Evolutionary conservation across 1,139 yeast genomes (phyloP).

Genomic region (Lodderomyces orthopsilosis): DNA sequence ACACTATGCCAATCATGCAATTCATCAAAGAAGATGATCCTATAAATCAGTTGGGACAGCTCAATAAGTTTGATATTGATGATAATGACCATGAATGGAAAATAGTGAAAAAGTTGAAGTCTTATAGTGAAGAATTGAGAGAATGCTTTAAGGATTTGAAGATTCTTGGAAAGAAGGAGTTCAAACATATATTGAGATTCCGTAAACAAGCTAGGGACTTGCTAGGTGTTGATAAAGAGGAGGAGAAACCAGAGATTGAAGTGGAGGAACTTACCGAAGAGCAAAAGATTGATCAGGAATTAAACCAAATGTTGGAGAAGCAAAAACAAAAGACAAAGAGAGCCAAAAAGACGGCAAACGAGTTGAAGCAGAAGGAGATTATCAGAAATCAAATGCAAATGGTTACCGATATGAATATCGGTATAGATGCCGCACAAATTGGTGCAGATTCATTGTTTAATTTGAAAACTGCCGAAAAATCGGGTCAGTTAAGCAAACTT

Average conservation of each 20-base stretch:
- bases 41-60: slow-evolving; percentile 73
- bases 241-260: slow-evolving; percentile 51
- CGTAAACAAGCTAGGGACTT: slow-evolving; percentile 81
- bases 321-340: slow-evolving; percentile 70
- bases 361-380: slow-evolving; percentile 82
- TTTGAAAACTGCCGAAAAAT: slow-evolving; percentile 76
- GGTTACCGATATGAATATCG: slow-evolving; percentile 90
- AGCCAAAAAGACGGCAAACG: slow-evolving; percentile 79
- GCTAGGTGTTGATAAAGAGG: slow-evolving; percentile 63
- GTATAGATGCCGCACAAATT: slow-evolving; percentile 84
- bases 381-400: slow-evolving; percentile 93
- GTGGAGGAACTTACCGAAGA: slow-evolving; percentile 81
- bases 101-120: slow-evolving; percentile 64
- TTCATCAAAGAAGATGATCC: slow-evolving; percentile 81
- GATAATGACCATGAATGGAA: slow-evolving; percentile 70
- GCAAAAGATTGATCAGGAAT: slow-evolving; percentile 82
- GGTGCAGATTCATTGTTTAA: slow-evolving; percentile 83
- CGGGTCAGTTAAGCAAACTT: slow-evolving; percentile 73
- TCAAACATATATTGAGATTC: slow-evolving; percentile 80
- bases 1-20: slow-evolving; percentile 71
- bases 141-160: slow-evolving; percentile 88
- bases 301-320: slow-evolving; percentile 67
- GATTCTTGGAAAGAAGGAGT: slow-evolving; percentile 92
- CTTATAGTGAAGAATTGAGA: slow-evolving; percentile 72
- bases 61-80: slow-evolving; percentile 54